Conservation (phyloP, 306 rosid species). For the Neltuma alba region DNA sequence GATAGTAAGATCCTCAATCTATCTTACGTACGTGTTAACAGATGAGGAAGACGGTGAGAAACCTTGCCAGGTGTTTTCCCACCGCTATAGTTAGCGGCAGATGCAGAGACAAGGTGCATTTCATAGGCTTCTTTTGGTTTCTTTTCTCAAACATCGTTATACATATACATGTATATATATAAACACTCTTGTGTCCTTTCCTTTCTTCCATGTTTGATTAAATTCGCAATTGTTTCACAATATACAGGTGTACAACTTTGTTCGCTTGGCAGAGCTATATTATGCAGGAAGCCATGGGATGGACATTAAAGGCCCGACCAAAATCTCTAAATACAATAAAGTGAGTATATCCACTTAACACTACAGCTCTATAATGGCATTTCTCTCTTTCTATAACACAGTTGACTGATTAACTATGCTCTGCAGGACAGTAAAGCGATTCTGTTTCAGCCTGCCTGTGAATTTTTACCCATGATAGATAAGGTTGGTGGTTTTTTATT, state of each 20-base stretch:
- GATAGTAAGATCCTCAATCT: neutral
- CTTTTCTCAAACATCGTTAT: neutral
- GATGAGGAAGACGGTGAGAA: constrained; percentile 85
- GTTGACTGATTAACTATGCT: neutral
- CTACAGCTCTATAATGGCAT: constrained; percentile 14
- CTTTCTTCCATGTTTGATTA: neutral
- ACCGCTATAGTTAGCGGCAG: constrained; percentile 92
- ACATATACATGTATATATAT: no score
- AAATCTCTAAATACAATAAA: constrained; percentile 65
- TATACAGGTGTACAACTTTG: constrained; percentile 76
- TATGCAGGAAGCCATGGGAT: constrained; percentile 97
- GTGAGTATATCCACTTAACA: constrained; percentile 50
- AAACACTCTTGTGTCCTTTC: neutral
- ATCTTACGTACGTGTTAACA: constrained; percentile 23
- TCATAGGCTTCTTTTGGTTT: neutral
- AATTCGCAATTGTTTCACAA: constrained; percentile 3
- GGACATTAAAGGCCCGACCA: constrained; percentile 91
- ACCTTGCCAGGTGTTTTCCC: constrained; percentile 71
- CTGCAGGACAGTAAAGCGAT: constrained; percentile 60
- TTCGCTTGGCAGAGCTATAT: constrained; percentile 75
- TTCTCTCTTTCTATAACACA: neutral
- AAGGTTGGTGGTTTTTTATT: constrained; percentile 53
- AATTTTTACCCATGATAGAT: constrained; percentile 84
- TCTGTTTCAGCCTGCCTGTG: constrained; percentile 81
- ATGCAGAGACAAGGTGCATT: constrained; percentile 83